Evolutionary conservation across 495 filamentous ascomycete genomes (phyloP).

Genomic region (Jackrogersella multiformis): DNA sequence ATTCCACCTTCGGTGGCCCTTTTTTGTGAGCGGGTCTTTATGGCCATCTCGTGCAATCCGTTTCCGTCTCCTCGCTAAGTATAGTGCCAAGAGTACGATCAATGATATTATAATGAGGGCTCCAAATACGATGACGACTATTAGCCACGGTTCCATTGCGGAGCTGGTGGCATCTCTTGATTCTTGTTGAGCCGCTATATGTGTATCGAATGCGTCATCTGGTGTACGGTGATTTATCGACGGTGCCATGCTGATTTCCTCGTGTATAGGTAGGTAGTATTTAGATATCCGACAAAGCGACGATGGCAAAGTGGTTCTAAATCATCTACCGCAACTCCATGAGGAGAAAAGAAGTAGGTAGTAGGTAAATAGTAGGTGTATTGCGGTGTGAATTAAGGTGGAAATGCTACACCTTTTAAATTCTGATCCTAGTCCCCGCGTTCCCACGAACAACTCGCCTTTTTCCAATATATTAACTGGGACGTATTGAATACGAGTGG

Average conservation of each 20-base stretch:
- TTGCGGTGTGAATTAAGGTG: conserved; percentile 8
- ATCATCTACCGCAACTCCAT: conserved; percentile 5
- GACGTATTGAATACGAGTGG: conserved; percentile 40
- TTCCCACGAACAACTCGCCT: neutral
- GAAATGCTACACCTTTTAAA: conserved; percentile 25
- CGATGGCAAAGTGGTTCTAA: conserved; percentile 1
- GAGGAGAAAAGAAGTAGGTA: neutral
- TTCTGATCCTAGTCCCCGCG: conserved; percentile 7
- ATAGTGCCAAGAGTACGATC: conserved; percentile 37
- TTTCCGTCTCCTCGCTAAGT: conserved; percentile 39
- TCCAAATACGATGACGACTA: conserved; percentile 44
- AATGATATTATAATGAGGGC: conserved; percentile 38
- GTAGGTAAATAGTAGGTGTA: neutral
- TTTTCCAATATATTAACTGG: neutral
- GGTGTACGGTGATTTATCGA: conserved; percentile 12
- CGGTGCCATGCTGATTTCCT: conserved; percentile 30
- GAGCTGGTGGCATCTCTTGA: neutral
- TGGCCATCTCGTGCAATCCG: conserved; percentile 25
- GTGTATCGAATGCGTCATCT: conserved; percentile 16
- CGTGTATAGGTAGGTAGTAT: neutral
- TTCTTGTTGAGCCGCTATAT: conserved; percentile 5
- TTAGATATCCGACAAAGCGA: neutral
- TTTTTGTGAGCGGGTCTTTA: conserved; percentile 30
- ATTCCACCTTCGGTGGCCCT: conserved; percentile 39
- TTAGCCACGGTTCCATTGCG: conserved; percentile 44